Evolutionary conservation across 2,329 filamentous ascomycete species (phyloP).

Genomic region (Akanthomyces uredinophilus): DNA sequence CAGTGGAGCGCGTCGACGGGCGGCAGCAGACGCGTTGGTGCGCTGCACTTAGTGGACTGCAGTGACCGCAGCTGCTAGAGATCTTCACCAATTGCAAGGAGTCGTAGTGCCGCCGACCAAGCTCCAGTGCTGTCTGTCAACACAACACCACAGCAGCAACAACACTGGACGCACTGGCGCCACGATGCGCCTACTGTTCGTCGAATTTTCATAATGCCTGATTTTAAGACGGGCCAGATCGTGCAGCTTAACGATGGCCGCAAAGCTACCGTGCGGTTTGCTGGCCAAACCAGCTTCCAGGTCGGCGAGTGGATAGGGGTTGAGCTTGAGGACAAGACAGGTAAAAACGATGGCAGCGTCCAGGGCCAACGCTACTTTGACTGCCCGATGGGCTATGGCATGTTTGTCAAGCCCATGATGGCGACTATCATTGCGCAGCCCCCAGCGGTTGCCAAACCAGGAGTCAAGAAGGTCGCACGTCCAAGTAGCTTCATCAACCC

Average conservation of each 20-base stretch:
- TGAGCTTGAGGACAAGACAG: slow-evolving; percentile 73
- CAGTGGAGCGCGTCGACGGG: slow-evolving; percentile 7
- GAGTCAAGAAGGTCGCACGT: slow-evolving; percentile 37
- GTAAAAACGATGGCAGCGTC: slow-evolving; percentile 93
- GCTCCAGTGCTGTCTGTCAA: slow-evolving; percentile 5
- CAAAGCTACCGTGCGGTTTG: slow-evolving; percentile 71
- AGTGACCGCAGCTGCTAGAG: background rate
- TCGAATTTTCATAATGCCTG: slow-evolving; percentile 43
- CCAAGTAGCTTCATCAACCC: slow-evolving; percentile 50
- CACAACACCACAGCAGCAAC: background rate
- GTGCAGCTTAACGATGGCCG: slow-evolving; percentile 76
- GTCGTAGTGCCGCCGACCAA: background rate
- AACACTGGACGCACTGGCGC: slow-evolving; percentile 5
- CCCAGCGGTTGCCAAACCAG: slow-evolving; percentile 32
- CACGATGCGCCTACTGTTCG: slow-evolving; percentile 30
- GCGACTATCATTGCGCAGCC: slow-evolving; percentile 55
- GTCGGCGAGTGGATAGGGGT: slow-evolving; percentile 84
- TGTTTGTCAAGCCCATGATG: slow-evolving; percentile 77
- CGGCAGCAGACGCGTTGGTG: background rate
- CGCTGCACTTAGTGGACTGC: background rate
- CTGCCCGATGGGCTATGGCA: slow-evolving; percentile 68
- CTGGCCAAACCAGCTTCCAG: slow-evolving; percentile 75
- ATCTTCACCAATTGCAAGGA: background rate
- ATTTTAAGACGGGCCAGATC: slow-evolving; percentile 62
- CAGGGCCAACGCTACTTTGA: slow-evolving; percentile 85